Evolutionary conservation across 352 stramenopile species (phyloP).

Genomic region (Lagenidium giganteum): DNA sequence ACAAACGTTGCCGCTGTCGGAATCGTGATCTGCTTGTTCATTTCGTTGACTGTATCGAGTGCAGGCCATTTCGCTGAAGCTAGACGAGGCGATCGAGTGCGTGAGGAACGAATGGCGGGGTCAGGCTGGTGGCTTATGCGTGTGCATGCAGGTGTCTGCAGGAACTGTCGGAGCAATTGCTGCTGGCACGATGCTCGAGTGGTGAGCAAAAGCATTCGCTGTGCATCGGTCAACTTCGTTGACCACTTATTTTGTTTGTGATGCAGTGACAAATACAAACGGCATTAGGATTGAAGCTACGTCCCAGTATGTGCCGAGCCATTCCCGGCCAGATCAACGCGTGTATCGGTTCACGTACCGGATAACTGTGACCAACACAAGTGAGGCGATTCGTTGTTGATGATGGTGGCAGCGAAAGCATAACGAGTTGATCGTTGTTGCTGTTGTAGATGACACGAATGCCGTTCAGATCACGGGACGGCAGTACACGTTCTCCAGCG

Average conservation of each 20-base stretch:
- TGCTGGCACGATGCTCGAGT: conserved; percentile 67
- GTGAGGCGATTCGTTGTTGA: conserved; percentile 15
- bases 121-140: neutral
- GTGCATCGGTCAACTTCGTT: neutral
- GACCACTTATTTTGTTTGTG: neutral
- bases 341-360: conserved; percentile 77
- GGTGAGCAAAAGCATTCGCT: conserved; percentile 20
- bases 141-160: conserved; percentile 34
- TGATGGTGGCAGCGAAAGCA: too few relatives aligned
- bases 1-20: neutral
- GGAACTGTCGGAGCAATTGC: conserved; percentile 58
- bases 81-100: conserved; percentile 70
- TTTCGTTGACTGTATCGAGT: neutral
- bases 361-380: conserved; percentile 73
- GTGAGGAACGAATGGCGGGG: neutral
- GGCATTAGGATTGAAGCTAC: conserved; percentile 69
- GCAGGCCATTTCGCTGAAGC: conserved; percentile 33
- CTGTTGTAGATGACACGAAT: conserved; percentile 28
- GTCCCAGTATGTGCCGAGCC: conserved; percentile 54
- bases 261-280: conserved; percentile 58
- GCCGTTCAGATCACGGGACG: conserved; percentile 65
- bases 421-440: neutral
- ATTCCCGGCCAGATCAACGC: conserved; percentile 41
- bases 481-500: conserved; percentile 76
- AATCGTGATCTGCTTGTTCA: neutral